phyloP scores from a whole-genome alignment of 192 early-diverging fungal genomes.

The Ramicandelaber brevisporus region DNA sequence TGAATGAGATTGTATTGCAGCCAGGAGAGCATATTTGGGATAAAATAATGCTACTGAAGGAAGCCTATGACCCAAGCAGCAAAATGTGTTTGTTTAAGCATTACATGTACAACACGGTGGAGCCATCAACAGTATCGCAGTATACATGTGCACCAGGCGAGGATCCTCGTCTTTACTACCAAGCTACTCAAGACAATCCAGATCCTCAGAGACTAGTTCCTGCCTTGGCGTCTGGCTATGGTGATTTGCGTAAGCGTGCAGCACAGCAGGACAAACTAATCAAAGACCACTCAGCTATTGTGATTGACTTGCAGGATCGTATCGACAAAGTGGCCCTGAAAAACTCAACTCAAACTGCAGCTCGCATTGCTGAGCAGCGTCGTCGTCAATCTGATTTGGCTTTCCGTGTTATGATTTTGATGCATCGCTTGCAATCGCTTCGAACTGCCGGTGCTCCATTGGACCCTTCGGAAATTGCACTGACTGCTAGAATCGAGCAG shows the following conservation, averaged over 20 bases:
- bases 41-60: slow-evolving; percentile 34
- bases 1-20: too few relatives aligned
- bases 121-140: slow-evolving; percentile 51
- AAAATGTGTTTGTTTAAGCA: slow-evolving; percentile 67
- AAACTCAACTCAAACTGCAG: slow-evolving; percentile 42
- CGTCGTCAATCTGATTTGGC: slow-evolving; percentile 50
- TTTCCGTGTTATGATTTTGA: slow-evolving; percentile 55
- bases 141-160: slow-evolving; percentile 50
- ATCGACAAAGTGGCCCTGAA: slow-evolving; percentile 28
- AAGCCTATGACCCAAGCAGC: slow-evolving; percentile 49
- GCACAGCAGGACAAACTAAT: slow-evolving; percentile 41
- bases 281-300: slow-evolving; percentile 39
- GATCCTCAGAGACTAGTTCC: slow-evolving; percentile 78
- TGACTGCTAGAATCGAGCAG: slow-evolving; percentile 45
- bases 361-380: slow-evolving; percentile 52
- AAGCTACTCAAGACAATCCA: slow-evolving; percentile 67
- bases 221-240: slow-evolving; percentile 71
- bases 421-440: slow-evolving; percentile 66
- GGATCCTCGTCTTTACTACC: slow-evolving; percentile 45
- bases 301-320: slow-evolving; percentile 34
- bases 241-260: slow-evolving; percentile 67
- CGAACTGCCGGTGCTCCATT: slow-evolving; percentile 59
- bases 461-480: slow-evolving; percentile 54
- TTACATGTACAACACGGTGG: slow-evolving; percentile 89
- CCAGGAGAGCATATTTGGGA: slow-evolving; percentile 23